Base-by-base conservation (phyloP, 2,329 filamentous ascomycete genomes). In the Pseudonectria foliicola region DNA sequence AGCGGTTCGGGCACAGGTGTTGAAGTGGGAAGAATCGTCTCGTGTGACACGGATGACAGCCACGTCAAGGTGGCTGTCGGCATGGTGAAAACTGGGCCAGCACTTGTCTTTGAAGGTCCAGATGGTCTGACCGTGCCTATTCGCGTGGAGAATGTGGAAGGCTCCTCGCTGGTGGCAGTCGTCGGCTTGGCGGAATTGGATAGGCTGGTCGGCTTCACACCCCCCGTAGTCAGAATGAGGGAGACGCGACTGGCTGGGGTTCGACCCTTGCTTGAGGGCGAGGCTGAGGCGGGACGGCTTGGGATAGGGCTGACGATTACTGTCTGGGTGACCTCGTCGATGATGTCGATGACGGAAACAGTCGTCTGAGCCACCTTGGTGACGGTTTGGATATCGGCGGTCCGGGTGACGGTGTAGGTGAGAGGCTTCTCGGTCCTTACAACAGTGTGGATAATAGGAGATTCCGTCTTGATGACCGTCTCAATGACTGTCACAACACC, bases 401-500 rank as follows among this genome's bases (percentile, higher is more conserved):
- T 57, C 25, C 46, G 37, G 4, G 52, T 56, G 35, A 60, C 37
- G 10, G 45, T 45, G 3, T 53, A 60, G 25, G 51, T 33, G 32
- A 23, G 34, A 2, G 57, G 46, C 2, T 50, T 44, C 30, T 48
- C 46, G 6, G 54, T 57, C 25, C 46, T 37, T 4, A 51, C 55
- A 35, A 60, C 37, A 10, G 45, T 45, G 3, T 53, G 60, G 25
- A 52, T 31, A 25, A 23, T 35, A 2, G 57, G 46, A 2, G 49
- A 44, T 29, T 48, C 38, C 12, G 52, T 53, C 36, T 53, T 47
- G 21, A 54, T 46, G 11, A 61, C 49, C 4, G 61, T 64, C 35
- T 60, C 44, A 18, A 58, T 52, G 12, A 63, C 52, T 1, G 60
- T 63, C 28, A 62, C 54, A 4, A 46, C 41, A 25, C 29, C 40